phyloP scores from a whole-genome alignment of 495 filamentous ascomycete genomes.

The Cairneyella variabilis region DNA sequence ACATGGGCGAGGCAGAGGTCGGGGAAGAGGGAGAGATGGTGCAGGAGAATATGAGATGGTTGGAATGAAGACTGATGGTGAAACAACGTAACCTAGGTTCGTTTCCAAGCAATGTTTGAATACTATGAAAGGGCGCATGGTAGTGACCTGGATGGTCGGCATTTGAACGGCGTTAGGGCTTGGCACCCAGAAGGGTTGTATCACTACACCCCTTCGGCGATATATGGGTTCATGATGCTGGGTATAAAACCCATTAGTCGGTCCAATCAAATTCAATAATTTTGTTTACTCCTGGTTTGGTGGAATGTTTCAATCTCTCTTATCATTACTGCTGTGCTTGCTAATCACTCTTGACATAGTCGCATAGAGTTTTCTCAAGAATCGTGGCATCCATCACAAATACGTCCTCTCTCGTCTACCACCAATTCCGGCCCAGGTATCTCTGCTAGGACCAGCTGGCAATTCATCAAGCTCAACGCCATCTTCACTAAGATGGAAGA shows the following conservation, averaged over 20 bases:
- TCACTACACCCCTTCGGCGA: background rate
- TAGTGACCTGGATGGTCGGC: too few species aligned
- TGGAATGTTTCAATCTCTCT: too few species aligned
- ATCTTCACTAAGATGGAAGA: constrained; percentile 17
- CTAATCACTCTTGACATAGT: too few species aligned
- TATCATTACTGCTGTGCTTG: too few species aligned
- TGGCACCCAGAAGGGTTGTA: constrained; percentile 11
- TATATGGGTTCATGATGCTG: too few species aligned
- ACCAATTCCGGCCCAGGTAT: constrained; percentile 15
- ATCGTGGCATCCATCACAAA: too few species aligned
- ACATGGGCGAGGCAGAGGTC: constrained; percentile 44
- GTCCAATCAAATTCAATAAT: too few species aligned
- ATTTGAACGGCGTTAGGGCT: constrained; percentile 13
- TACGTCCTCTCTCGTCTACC: constrained; percentile 15
- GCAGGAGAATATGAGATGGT: constrained; percentile 82
- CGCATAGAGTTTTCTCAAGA: too few species aligned
- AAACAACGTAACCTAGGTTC: constrained; percentile 2
- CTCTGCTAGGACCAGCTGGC: constrained; percentile 21
- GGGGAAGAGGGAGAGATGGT: constrained; percentile 53
- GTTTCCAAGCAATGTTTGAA: too few species aligned
- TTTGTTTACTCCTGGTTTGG: too few species aligned
- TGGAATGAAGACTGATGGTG: constrained; percentile 43
- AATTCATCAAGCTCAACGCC: constrained; percentile 24
- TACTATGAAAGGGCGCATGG: constrained; percentile 2
- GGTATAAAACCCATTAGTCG: too few species aligned